Evolutionary conservation across 805 yeast genomes (phyloP), one percentile per base, ranked within the genome.

Genomic region (Blastobotrys parvus): DNA sequence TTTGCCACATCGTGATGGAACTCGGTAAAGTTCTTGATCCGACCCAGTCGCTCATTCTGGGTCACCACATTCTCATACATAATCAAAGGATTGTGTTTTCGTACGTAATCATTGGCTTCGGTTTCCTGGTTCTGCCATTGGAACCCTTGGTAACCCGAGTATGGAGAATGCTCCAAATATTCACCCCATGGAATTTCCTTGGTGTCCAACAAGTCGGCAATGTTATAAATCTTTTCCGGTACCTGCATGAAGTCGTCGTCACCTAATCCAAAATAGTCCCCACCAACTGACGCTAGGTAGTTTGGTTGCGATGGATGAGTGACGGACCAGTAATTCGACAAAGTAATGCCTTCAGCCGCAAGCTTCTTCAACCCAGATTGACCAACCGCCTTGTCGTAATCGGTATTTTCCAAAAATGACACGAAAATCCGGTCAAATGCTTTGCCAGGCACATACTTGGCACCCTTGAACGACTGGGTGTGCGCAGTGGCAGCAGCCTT

Each of bases 231-330:
- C 54, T 73, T 71, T 21, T 52, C 29, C 40, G 78, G 78, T 37
- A 72, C 51, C 10, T 59, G 45, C 48, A 67, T 63, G 59, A 70
- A 72, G 47, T 64, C 61, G 56, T 73, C 78, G 45, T 64, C 64
- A 45, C 60, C 63, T 42, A 73, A 65, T 21, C 74, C 71, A 47
- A 70, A 71, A 58, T 72, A 69, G 57, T 71, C 76, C 51, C 78
- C 78, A 45, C 67, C 70, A 43, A 65, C 72, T 41, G 74, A 57
- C 35, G 72, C 73, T 43, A 72, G 53, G 55, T 72, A 72, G 61
- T 74, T 74, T 50, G 77, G 76, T 64, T 73, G 72, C 4, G 78
- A 72, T 45, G 77, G 76, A 54, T 71, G 75, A 42, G 75, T 69
- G 29, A 72, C 53, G 32, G 71, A 69, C 67, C 73, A 72, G 65